phyloP scores from a whole-genome alignment of 306 rosid genomes.

The Vigna angularis region DNA sequence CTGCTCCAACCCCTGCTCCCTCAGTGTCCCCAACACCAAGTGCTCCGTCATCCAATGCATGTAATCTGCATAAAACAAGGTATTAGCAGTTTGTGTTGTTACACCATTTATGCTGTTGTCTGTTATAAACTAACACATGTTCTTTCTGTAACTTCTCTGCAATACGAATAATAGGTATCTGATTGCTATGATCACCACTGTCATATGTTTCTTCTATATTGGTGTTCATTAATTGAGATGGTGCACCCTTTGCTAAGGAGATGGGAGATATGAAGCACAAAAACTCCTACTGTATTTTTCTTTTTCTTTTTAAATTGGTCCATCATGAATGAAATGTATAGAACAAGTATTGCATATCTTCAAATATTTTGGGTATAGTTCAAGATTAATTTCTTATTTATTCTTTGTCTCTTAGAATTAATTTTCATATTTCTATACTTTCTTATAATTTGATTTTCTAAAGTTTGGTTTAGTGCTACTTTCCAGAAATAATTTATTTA shows the following conservation, averaged over 20 bases:
- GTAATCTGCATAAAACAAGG: constrained; percentile 50
- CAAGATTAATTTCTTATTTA: too few species aligned
- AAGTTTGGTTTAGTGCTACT: too few species aligned
- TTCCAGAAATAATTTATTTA: too few species aligned
- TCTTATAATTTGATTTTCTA: too few species aligned
- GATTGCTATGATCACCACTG: constrained; percentile 45
- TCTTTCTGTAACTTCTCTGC: constrained; percentile 2
- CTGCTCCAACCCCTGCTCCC: constrained; percentile 42
- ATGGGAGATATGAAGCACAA: constrained; percentile 18
- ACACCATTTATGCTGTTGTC: background rate
- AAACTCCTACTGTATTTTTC: background rate
- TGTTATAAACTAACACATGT: constrained; percentile 4
- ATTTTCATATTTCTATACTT: too few species aligned
- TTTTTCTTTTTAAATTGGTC: background rate
- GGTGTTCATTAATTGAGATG: constrained; percentile 21
- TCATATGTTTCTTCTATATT: constrained; percentile 42
- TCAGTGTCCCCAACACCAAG: constrained; percentile 13
- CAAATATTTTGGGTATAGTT: too few species aligned
- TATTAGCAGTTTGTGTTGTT: constrained; percentile 29
- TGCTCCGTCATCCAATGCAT: constrained; percentile 42
- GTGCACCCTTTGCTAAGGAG: constrained; percentile 29
- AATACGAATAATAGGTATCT: constrained; percentile 49
- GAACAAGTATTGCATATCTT: too few species aligned
- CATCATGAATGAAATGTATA: too few species aligned
- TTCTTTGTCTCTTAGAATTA: too few species aligned